Percentiles rank a stretch among this genome's conserved stretches.
Conservation (phyloP, 805 yeast species). For the Wickerhamomyces silvicola region DNA sequence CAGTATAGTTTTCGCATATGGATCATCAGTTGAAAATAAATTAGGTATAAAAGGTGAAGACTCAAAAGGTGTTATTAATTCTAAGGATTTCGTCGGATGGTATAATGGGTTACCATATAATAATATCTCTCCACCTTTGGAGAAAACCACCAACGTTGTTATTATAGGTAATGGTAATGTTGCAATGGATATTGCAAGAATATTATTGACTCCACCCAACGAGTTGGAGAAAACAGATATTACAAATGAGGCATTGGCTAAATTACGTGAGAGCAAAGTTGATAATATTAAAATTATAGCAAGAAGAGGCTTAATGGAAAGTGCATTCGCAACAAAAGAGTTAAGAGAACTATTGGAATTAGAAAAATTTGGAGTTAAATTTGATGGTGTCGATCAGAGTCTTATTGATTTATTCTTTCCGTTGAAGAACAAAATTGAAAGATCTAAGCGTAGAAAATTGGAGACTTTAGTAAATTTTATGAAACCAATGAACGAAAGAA, state of each 20-base stretch:
- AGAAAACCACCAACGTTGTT: conserved; percentile 55
- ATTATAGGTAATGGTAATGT: conserved; percentile 98
- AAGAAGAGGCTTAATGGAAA: conserved; percentile 76
- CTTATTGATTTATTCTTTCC: conserved; percentile 23
- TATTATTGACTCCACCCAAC: conserved; percentile 53
- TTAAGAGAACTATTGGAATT: conserved; percentile 75
- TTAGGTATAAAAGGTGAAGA: conserved; percentile 52
- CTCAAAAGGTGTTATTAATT: conserved; percentile 61
- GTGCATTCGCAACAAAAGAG: conserved; percentile 91
- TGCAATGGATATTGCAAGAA: conserved; percentile 83
- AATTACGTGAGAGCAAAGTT: conserved; percentile 49
- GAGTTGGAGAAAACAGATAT: conserved; percentile 73
- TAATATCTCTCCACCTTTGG: conserved; percentile 50
- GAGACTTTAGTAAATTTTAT: conserved; percentile 53
- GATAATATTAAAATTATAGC: conserved; percentile 68
- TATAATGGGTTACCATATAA: conserved; percentile 83
- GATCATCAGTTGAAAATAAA: conserved; percentile 56
- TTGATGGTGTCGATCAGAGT: conserved; percentile 41
- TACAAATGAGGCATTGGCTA: conserved; percentile 47
- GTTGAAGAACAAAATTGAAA: conserved; percentile 21
- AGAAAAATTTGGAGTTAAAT: conserved; percentile 38
- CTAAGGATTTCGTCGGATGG: conserved; percentile 91
- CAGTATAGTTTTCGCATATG: conserved; percentile 76
- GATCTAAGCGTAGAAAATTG: conserved; percentile 60
- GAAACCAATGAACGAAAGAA: conserved; percentile 25